These are phyloP conservation scores for Magnolia officinalis DNA, from an alignment of 164 flowering plant genomes.

Conservation along the genomic window DNA sequence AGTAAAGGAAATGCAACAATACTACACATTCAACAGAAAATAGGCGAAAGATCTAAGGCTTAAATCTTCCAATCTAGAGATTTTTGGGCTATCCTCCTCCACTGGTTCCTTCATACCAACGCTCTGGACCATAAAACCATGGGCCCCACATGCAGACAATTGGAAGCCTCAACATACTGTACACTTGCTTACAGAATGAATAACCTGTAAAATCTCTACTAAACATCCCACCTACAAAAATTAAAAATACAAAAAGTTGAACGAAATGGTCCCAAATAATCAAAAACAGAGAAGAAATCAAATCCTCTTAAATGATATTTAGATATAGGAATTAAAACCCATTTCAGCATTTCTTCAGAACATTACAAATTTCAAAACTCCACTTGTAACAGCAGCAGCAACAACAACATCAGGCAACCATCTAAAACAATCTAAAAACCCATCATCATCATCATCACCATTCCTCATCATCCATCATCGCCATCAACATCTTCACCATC, in stretches of 20 bases:
- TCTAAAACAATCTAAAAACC: background rate
- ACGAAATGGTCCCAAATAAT: background rate
- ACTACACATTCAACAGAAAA: too few species aligned
- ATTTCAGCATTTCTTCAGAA: conserved; percentile 3
- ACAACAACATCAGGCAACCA: background rate
- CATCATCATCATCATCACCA: background rate
- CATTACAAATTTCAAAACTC: conserved; percentile 8
- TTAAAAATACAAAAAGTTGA: background rate
- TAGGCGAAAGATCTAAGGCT: too few species aligned
- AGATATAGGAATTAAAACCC: background rate
- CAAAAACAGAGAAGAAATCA: background rate
- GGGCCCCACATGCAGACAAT: too few species aligned
- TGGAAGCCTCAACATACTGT: too few species aligned
- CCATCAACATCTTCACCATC: background rate
- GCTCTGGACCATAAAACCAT: too few species aligned
- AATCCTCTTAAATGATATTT: too few species aligned
- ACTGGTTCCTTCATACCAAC: too few species aligned
- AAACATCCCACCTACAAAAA: background rate
- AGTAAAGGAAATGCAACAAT: too few species aligned
- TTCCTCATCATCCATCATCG: background rate
- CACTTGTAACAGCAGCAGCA: conserved; percentile 5
- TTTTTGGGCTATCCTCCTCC: too few species aligned
- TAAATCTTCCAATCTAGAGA: too few species aligned
- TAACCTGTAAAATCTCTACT: too few species aligned
- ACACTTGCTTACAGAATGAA: too few species aligned